Base-by-base conservation (phyloP, 441 rosid genomes). In the Arabidopsis lyrata region DNA sequence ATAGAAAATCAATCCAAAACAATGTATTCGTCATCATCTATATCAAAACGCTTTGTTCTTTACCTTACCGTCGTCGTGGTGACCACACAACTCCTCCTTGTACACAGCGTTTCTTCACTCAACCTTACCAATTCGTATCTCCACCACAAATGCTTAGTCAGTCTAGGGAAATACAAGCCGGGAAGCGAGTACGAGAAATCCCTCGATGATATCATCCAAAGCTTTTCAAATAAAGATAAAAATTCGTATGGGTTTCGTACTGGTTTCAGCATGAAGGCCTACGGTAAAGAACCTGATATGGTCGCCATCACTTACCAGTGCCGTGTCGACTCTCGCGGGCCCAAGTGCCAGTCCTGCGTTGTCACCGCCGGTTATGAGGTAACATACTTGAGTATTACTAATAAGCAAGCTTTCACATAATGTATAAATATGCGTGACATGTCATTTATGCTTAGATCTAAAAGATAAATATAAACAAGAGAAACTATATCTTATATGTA, bases 81-180 rank as follows among this genome's bases (percentile, higher is more conserved):
- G 35, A 27, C 68, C 34, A 60, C 35, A 44, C 48, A 44, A 44
- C 16, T 44, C 18, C 48, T 44, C 18, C 16, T 44, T 3, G 7
- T 44, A n/a, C 18, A 16, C 48, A 44, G 8, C 48, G 18, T 44
- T 44, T 44, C 48, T 2, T 44, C 48, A 14, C 18, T 44, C 2
- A 44, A 44, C 16, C 16, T 44, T 14, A 44, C 48, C 48, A 44
- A 44, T 44, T 6, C 48, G 1, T 62, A 50, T 48, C 80, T 85
- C 15, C 75, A 68, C 67, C 88, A 86, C 57, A 49, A 84, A 9
- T 91, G 92, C 45, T 86, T 77, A 3, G 72, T 65, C 77, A 53
- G 0, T 41, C 32, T 83, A n/a, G 81, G 78, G 11, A 84, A 82
- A 63, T 88, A 79, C 77, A 77, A 87, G 8, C 27, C 84, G 20